A percentile compares a stretch with the other conserved stretches of the same genome.
Evolutionary conservation across 2,329 filamentous ascomycete species (phyloP).

Genomic region (Colletotrichum cereale): DNA sequence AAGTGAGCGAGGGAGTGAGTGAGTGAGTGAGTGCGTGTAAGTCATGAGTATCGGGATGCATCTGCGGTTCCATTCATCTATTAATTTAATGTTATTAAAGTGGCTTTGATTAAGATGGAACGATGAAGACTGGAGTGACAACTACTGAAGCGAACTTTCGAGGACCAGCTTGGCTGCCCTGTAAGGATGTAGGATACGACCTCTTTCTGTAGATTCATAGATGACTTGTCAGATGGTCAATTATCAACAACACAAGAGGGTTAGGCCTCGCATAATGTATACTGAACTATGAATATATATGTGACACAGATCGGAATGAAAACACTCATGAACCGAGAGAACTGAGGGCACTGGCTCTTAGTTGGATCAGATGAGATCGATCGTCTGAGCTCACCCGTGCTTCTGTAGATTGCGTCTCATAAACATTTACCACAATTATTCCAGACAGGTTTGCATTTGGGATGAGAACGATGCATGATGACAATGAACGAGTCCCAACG

Average conservation of each 20-base stretch:
- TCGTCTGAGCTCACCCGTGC: not conserved
- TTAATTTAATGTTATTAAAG: not conserved
- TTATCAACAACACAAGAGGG: not conserved
- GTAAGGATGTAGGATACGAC: not conserved
- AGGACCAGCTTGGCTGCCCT: too few species aligned
- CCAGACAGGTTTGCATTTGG: not conserved
- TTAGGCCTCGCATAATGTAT: not conserved
- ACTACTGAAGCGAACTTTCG: not conserved
- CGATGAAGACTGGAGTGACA: too few species aligned
- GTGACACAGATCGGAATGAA: not conserved
- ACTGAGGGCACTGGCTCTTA: not conserved
- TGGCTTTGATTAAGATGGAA: too few species aligned
- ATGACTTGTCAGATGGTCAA: not conserved
- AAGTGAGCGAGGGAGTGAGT: not conserved
- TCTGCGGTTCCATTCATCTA: not conserved
- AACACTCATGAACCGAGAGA: not conserved
- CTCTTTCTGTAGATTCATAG: not conserved
- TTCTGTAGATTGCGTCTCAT: not conserved
- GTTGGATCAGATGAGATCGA: not conserved
- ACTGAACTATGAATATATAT: not conserved
- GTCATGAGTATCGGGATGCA: not conserved
- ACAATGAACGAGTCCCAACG: not conserved
- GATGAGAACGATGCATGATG: not conserved
- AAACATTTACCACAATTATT: not conserved
- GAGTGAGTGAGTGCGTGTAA: not conserved